A percentile compares a stretch with the other conserved stretches of the same genome.
These are phyloP conservation scores for Candida michaelii DNA, from an alignment of 805 yeast genomes.

Conservation along the genomic window DNA sequence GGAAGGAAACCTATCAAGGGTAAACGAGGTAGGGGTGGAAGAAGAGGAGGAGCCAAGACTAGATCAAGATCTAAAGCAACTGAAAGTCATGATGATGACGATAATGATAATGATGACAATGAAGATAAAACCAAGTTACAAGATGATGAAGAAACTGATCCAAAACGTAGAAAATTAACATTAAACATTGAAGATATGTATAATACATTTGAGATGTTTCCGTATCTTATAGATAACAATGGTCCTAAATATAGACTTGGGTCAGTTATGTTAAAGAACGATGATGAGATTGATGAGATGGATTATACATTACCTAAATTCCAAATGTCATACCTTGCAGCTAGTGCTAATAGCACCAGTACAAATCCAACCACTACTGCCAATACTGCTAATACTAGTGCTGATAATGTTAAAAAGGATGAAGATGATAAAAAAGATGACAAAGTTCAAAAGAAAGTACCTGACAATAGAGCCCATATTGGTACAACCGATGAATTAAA, in stretches of 20 bases:
- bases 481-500: conserved; percentile 69
- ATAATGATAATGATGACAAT: conserved; percentile 5
- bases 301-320: conserved; percentile 30
- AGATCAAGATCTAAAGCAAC: conserved; percentile 16
- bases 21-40: conserved; percentile 6
- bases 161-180: conserved; percentile 24
- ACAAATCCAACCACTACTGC: too few species aligned
- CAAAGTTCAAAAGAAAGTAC: conserved; percentile 10
- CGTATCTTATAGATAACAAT: conserved; percentile 66
- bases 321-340: conserved; percentile 11
- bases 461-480: conserved; percentile 32
- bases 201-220: conserved; percentile 62
- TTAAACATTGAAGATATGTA: conserved; percentile 66
- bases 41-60: conserved; percentile 21
- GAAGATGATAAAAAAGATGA: conserved; percentile 5
- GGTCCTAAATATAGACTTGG: conserved; percentile 58
- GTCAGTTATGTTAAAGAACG: conserved; percentile 54
- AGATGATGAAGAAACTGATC: conserved; percentile 13
- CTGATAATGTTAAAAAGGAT: conserved; percentile 8
- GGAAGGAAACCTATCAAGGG: neutral
- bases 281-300: conserved; percentile 45
- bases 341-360: neutral
- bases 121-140: conserved; percentile 1
- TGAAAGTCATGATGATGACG: conserved; percentile 15
- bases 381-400: conserved; percentile 1